phyloP scores from a whole-genome alignment of 805 yeast species.

The Yarrowia divulgata region DNA sequence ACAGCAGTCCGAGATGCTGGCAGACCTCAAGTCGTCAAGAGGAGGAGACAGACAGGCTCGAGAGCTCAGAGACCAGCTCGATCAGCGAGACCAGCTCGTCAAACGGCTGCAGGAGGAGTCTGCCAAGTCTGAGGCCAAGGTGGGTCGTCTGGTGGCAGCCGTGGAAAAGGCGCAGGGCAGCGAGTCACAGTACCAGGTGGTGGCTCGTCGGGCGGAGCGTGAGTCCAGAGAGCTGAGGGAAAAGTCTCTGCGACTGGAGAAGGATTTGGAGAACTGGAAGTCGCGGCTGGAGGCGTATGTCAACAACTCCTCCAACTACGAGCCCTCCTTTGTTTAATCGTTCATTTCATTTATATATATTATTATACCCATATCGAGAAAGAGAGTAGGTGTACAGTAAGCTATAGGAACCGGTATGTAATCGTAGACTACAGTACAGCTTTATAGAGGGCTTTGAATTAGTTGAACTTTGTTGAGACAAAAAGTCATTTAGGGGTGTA shows the following conservation, averaged over 20 bases:
- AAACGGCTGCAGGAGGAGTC: slow-evolving; percentile 58
- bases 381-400: too few relatives aligned
- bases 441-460: too few relatives aligned
- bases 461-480: too few relatives aligned
- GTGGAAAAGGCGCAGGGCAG: slow-evolving; percentile 50
- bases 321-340: slow-evolving; percentile 33
- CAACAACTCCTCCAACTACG: slow-evolving; percentile 3
- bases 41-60: slow-evolving; percentile 45
- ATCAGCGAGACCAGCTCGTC: slow-evolving; percentile 46
- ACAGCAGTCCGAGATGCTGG: slow-evolving; percentile 41
- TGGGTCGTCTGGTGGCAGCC: slow-evolving; percentile 53
- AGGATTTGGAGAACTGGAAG: slow-evolving; percentile 56
- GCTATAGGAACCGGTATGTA: too few relatives aligned
- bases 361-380: not conserved
- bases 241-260: slow-evolving; percentile 57
- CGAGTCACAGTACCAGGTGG: slow-evolving; percentile 52
- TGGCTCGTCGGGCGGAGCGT: slow-evolving; percentile 57
- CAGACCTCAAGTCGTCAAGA: slow-evolving; percentile 43
- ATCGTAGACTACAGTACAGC: too few relatives aligned
- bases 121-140: slow-evolving; percentile 58
- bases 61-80: slow-evolving; percentile 45
- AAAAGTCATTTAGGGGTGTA: too few relatives aligned
- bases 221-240: slow-evolving; percentile 61
- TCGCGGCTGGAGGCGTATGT: slow-evolving; percentile 43
- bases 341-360: slow-evolving; percentile 9